Base-by-base conservation (phyloP, 768 basidiomycete species). In the Calocybe indica region DNA sequence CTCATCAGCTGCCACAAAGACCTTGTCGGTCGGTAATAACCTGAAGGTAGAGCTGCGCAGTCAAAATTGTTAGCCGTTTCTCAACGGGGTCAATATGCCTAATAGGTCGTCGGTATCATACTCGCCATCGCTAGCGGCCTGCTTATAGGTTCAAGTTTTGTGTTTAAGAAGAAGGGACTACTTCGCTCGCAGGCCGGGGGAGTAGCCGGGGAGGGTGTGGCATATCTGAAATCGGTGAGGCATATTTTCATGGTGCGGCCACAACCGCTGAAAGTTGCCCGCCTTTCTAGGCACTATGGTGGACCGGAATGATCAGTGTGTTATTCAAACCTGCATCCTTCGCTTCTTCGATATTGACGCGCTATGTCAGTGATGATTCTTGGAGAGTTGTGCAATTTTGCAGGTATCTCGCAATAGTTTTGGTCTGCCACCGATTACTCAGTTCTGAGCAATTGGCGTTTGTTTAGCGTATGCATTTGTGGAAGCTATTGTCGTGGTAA, bases 111-210 rank as follows among this genome's bases (percentile, higher is more conserved):
- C 55, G 88, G 89, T 8, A 80, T 92, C 55, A 64, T 89, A 40
- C 78, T 92, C 50, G 88, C 90, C 42, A 62, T 92, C 43, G 56
- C 62, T 34, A 91, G 87, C 58, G 96, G 95, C 6, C 37, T 92
- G 29, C 80, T 99, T 51, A 99, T 98, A 51, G 96, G 95, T 5
- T 78, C 79, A 36, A 87, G 84, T 57, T 98, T 97, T 65, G 94
- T 98, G 2, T 86, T 99, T 72, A 99, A 99, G 82, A 99, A 99
- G 79, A 96, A 92, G 61, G 95, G 89, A 7, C 72, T 92, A 13
- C 62, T 92, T 45, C 75, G 82, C 64, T 81, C 84, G 62, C 88
- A 89, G 72, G 85, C 87, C 50, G 92, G 88, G 55, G 83, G 86
- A 50, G 64, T 68, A 36, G 79, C 84, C 3, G 88, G 88, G 47